Evolutionary conservation across 2,329 filamentous ascomycete genomes (phyloP), one percentile per base, ranked within the genome.

Genomic region (Penicillium sp.): DNA sequence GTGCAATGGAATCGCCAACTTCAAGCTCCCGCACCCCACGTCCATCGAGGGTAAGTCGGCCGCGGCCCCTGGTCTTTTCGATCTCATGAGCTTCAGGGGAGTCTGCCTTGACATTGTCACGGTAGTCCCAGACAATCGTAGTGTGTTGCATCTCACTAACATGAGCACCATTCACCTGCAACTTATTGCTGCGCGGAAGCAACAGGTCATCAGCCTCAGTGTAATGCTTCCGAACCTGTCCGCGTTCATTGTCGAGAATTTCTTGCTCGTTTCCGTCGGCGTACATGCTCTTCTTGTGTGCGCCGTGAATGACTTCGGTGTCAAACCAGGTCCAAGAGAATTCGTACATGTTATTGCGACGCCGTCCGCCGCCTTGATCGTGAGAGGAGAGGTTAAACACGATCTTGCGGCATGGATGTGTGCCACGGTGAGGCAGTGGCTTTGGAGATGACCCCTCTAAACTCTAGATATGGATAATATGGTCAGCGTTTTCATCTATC

Each of bases 311-410:
- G 5, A 72, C 55, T 48, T 73, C 70, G 1, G 61, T 61, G 43
- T 75, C 71, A 52, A 75, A 75, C 73, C 73, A 75, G 18, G 72
- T 72, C 53, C 56, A 73, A 11, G 72, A 73, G 21, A 59, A 61
- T 5, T 63, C 41, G 51, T 72, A 74, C 36, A 56, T 62, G n/a
- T 64, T 56, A 16, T 58, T 53, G 24, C 43, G 53, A 6, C 56
- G 42, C 14, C 14, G 16, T 1, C 62, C 61, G 4, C 64, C 55
- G 16, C 72, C 73, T 52, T 75, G 73, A 49, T 75, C 73, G 18
- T 70, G 71, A 3, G 72, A 71, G 5, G 59, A 56, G 14, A 75
- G 60, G 7, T 59, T 59, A 41, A 75, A 75, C 18, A 69, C 47
- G 13, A 75, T 72, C 45, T 75, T 75, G 24, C 73, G 72, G 38